Evolutionary conservation across 2,329 filamentous ascomycete genomes (phyloP), one percentile per base, ranked within the genome.

Genomic region (Curvularia verruculosa): DNA sequence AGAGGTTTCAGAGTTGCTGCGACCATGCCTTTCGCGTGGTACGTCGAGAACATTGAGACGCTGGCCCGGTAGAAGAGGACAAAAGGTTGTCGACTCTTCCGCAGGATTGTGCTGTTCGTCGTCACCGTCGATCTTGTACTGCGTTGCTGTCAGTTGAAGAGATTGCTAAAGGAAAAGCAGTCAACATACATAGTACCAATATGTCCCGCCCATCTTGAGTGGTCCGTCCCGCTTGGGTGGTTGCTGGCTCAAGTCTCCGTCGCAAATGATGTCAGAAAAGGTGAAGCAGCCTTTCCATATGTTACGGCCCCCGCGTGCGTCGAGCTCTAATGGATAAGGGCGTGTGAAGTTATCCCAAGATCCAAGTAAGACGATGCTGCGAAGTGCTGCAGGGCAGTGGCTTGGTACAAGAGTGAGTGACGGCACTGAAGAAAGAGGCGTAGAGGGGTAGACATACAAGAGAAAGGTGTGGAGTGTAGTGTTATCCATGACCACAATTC

Each of bases 311-410:
- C 89, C 87, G 72, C 89, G 87, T 62, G 79, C 80, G 78, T 98
- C 94, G 67, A 87, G 86, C 74, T 94, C 87, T 87, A 98, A 92
- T 44, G 81, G 81, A 81, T 96, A 94, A 48, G 86, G 81, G 71
- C 84, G 87, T 59, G 84, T 82, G 78, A 97, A 97, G 80, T 96
- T 96, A 80, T 97, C 93, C 94, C 94, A 98, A 62, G 92, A 96
- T 61, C 94, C 94, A 67, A 95, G 83, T 44, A 97, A 84, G 71
- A 90, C 87, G 64, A 97, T 90, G 43, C 88, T 89, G 61, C 83
- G 82, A 61, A 87, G 83, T 49, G 84, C 69, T 59, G 64, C 59
- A 13, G 74, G 73, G 54, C 69, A 73, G 58, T 76, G 71, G 66
- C 75, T 77, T 59, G 39, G 52, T 49, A 40, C 51, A 29, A 60